A percentile compares a stretch with the other conserved stretches of the same genome.
Conservation (phyloP, 2,329 filamentous ascomycete species). For the Dactylellina parvicollis region DNA sequence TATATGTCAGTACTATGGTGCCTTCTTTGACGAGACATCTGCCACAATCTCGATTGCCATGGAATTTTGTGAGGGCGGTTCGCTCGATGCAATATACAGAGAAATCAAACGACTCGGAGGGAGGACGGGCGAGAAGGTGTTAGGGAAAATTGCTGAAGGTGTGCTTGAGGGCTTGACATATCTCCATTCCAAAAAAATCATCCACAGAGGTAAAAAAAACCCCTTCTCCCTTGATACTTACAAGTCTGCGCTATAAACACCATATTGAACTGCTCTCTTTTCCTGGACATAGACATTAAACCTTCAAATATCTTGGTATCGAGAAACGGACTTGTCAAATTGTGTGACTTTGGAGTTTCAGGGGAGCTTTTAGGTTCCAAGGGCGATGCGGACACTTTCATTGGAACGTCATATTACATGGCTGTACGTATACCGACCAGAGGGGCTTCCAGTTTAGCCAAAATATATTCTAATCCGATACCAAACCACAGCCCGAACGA, state of each 20-base stretch:
- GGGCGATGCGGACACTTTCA: conserved; percentile 98
- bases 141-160: conserved; percentile 95
- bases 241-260: neutral
- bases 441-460: neutral
- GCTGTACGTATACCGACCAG: conserved; percentile 63
- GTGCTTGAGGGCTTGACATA: conserved; percentile 94
- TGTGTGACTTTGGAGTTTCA: conserved; percentile 97
- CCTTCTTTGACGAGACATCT: conserved; percentile 94
- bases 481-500: conserved; percentile 73
- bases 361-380: conserved; percentile 94
- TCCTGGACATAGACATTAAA: conserved; percentile 78
- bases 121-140: conserved; percentile 93
- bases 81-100: conserved; percentile 93
- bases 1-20: conserved; percentile 97
- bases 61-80: conserved; percentile 98
- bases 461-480: neutral
- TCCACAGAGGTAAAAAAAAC: conserved; percentile 75
- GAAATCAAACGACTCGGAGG: conserved; percentile 96
- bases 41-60: conserved; percentile 98
- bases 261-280: neutral
- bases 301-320: conserved; percentile 96
- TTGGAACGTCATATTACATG: conserved; percentile 99
- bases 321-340: conserved; percentile 90
- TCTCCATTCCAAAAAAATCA: conserved; percentile 93
- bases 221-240: neutral